These are phyloP conservation scores for Trichoderma asperellum DNA, from an alignment of 2,329 filamentous ascomycete genomes.

Conservation along the genomic window DNA sequence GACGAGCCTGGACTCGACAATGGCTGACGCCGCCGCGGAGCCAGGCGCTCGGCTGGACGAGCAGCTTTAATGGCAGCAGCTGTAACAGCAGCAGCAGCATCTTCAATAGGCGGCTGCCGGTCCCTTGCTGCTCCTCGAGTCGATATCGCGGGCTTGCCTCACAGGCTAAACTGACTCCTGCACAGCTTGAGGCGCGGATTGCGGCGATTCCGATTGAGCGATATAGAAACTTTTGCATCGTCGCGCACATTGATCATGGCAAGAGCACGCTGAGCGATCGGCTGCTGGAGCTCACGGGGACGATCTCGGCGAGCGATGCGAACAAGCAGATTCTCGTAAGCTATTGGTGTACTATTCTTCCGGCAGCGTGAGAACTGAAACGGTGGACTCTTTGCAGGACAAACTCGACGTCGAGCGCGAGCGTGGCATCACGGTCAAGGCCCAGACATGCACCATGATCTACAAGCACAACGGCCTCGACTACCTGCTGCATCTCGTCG, in stretches of 20 bases:
- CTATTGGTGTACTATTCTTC: background rate
- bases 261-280: conserved; percentile 96
- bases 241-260: conserved; percentile 98
- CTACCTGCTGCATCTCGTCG: conserved; percentile 92
- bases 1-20: conserved; percentile 45
- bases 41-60: background rate
- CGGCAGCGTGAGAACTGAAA: too few species aligned
- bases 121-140: background rate
- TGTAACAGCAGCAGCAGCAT: background rate
- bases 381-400: conserved; percentile 54
- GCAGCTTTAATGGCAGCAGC: background rate
- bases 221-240: conserved; percentile 96
- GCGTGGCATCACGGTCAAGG: conserved; percentile 96
- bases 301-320: conserved; percentile 75
- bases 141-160: conserved; percentile 22
- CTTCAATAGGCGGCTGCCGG: background rate
- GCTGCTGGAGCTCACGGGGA: conserved; percentile 90
- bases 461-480: conserved; percentile 85
- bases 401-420: conserved; percentile 96
- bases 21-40: conserved; percentile 36
- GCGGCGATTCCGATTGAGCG: conserved; percentile 76
- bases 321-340: conserved; percentile 86
- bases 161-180: conserved; percentile 39
- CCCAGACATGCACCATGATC: conserved; percentile 97
- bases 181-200: conserved; percentile 57